phyloP scores from a whole-genome alignment of 768 basidiomycete species.

The Suillus variegatus region DNA sequence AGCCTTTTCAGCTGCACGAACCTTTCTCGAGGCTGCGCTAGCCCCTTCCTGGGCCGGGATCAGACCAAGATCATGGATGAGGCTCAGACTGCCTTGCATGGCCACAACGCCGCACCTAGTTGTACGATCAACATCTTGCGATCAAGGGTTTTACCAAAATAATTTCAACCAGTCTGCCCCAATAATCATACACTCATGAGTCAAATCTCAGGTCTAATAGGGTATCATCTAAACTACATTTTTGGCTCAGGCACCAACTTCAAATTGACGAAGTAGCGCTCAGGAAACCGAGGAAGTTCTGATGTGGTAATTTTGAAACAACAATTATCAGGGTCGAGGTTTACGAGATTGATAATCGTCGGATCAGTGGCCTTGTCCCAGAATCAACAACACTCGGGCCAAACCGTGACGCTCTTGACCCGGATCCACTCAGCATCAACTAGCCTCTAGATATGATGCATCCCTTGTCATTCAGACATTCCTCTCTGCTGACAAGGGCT shows the following conservation, averaged over 20 bases:
- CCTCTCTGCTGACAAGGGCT: constrained; percentile 1
- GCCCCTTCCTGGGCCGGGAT: neutral
- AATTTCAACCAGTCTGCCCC: neutral
- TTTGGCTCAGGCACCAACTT: neutral
- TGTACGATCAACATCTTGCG: neutral
- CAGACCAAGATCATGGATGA: neutral
- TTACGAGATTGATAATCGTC: neutral
- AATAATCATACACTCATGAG: neutral
- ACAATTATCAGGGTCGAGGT: neutral
- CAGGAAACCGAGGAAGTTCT: neutral
- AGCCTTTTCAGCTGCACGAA: neutral
- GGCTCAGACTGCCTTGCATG: neutral
- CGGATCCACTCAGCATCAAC: neutral
- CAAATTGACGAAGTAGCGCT: neutral
- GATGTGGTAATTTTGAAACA: neutral
- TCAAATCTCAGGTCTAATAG: neutral
- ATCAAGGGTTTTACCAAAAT: neutral
- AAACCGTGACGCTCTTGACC: neutral
- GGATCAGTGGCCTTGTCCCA: neutral
- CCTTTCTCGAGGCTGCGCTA: too few relatives aligned
- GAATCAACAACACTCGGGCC: neutral
- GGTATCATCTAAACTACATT: neutral
- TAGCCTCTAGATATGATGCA: constrained; percentile 16
- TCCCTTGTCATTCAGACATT: constrained; percentile 3
- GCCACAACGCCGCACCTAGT: neutral